Base-by-base conservation (phyloP, 257 asterid genomes). In the Echium plantagineum region DNA sequence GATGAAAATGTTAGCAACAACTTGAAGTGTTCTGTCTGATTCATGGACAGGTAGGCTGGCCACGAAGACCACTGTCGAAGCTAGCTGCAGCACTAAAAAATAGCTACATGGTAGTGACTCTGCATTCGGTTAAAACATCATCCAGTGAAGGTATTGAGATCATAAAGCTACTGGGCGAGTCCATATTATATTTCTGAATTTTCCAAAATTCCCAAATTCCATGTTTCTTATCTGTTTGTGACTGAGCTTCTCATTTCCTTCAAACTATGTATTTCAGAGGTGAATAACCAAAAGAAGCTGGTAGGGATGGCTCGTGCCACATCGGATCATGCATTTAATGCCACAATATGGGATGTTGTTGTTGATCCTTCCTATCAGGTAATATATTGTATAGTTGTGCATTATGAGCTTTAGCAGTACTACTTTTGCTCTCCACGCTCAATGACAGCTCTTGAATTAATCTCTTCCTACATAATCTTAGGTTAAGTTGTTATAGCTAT, bases 251-350 rank as follows among this genome's bases (percentile, higher is more conserved):
- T 68, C 52, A 48, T 53, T 71, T 60, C 67, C 63, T 70, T 59
- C 71, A 72, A 74, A 64, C 77, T 69, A 70, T 81, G 83, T 90
- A 65, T 80, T 87, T 85, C 82, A 84, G 77, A 82, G 84, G 85
- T 81, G 72, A 80, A 49, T 67, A 82, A 61, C 68, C 82, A 89
- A 76, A 89, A 78, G 83, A 83, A 69, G 84, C 84, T 93, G 78
- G 86, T 93, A 72, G 97, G 95, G 72, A 93, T 93, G 96, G 99
- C 97, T 32, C 87, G 99, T 4, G 97, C 99, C 69, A 93, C 97
- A 62, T 93, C 97, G 54, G 99, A 93, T 73, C 99, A 93, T 71
- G 99, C 83, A 68, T 93, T 93, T 84, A 93, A 93, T 77, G 99
- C 99, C 60, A 93, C 99, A 53, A 89, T 93, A 48, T 93, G 99